Conservation (phyloP, 208 protist species). For the Tritrichomonas musculus region DNA sequence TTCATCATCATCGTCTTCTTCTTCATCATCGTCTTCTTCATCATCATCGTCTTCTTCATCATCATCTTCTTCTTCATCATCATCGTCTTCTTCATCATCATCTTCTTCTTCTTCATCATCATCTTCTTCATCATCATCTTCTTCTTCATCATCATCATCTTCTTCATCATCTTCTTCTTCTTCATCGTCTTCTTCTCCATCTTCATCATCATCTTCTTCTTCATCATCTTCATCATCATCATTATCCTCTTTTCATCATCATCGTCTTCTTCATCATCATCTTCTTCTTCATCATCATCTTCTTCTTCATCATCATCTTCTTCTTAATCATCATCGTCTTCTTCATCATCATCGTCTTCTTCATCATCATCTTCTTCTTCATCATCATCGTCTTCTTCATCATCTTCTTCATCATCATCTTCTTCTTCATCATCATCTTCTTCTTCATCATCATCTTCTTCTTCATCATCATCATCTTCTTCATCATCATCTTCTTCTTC, state of each 20-base stretch:
- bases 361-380: too few species aligned
- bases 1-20: too few species aligned
- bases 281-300: not conserved
- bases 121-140: not conserved
- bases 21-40: too few species aligned
- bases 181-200: too few species aligned
- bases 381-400: too few species aligned
- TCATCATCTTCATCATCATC: conserved; percentile 12
- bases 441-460: not conserved
- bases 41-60: too few species aligned
- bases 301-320: too few species aligned
- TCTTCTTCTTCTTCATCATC: not conserved
- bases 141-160: not conserved
- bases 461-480: not conserved
- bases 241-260: too few species aligned
- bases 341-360: too few species aligned
- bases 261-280: not conserved
- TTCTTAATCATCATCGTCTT: too few species aligned
- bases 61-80: too few species aligned
- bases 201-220: conserved; percentile 32
- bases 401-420: not conserved
- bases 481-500: conserved; percentile 8
- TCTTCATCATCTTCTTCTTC: conserved; percentile 5
- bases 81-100: too few species aligned
- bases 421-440: not conserved